These are phyloP conservation scores for Fomitopsis schrenkii DNA, from an alignment of 1,284 basidiomycete species.

Conservation along the genomic window DNA sequence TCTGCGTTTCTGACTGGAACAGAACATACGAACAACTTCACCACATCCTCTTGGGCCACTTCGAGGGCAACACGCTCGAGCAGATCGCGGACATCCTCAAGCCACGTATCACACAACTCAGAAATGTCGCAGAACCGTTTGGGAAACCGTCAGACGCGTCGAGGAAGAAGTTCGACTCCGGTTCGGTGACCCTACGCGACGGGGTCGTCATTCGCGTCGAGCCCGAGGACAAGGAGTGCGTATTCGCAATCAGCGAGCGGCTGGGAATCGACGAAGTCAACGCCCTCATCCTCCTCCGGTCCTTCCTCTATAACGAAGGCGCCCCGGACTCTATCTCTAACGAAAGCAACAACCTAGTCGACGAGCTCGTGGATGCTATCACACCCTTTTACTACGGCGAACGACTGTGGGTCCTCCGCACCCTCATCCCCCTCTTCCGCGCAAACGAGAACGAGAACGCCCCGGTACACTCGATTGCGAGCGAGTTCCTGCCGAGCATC, in stretches of 20 bases:
- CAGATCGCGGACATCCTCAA: conserved; percentile 55
- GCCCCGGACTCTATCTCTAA: conserved; percentile 48
- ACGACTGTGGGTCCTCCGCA: conserved; percentile 62
- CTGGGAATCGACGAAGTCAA: conserved; percentile 77
- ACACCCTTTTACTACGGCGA: conserved; percentile 80
- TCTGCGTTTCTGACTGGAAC: background rate
- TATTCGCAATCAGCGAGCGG: conserved; percentile 62
- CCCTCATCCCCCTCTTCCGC: conserved; percentile 59
- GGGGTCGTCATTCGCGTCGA: conserved; percentile 58
- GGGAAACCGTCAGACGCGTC: conserved; percentile 66
- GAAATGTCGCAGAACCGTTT: conserved; percentile 55
- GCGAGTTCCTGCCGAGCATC: conserved; percentile 52
- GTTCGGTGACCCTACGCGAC: conserved; percentile 61
- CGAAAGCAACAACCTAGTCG: conserved; percentile 42
- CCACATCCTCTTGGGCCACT: conserved; percentile 50
- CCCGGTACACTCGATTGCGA: conserved; percentile 51
- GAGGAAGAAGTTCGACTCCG: conserved; percentile 59
- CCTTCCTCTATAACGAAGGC: conserved; percentile 78
- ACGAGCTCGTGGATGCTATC: conserved; percentile 66
- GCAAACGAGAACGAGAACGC: conserved; percentile 56
- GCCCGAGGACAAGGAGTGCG: conserved; percentile 62
- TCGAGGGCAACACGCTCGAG: conserved; percentile 51
- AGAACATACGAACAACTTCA: conserved; percentile 70
- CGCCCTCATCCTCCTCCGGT: conserved; percentile 66
- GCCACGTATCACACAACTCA: conserved; percentile 53